Percentiles rank a stretch among this genome's conserved stretches.
Evolutionary conservation across 2,329 filamentous ascomycete genomes (phyloP).

Genomic region (Colletotrichum brevisporum): DNA sequence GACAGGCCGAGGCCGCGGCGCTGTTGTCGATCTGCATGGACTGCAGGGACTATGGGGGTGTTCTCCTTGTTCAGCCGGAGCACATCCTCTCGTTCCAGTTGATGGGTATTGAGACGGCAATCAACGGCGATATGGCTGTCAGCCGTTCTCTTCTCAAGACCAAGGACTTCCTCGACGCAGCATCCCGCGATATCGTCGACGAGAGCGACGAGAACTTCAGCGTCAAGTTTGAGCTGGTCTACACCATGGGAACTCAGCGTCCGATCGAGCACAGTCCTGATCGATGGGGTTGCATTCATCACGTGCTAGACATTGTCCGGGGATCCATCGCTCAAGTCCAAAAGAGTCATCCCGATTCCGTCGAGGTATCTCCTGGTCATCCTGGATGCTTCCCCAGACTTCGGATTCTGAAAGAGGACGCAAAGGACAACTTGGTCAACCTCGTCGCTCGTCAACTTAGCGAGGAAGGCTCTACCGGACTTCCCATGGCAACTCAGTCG

Average conservation of each 20-base stretch:
- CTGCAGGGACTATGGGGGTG: slow-evolving; percentile 65
- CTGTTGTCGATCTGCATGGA: slow-evolving; percentile 58
- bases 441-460: slow-evolving; percentile 58
- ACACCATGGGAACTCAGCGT: slow-evolving; percentile 70
- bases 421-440: slow-evolving; percentile 48
- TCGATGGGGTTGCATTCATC: slow-evolving; percentile 70
- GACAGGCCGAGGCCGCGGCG: slow-evolving; percentile 43
- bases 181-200: slow-evolving; percentile 71
- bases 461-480: slow-evolving; percentile 53
- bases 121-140: slow-evolving; percentile 47
- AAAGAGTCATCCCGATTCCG: slow-evolving; percentile 49
- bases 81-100: slow-evolving; percentile 75
- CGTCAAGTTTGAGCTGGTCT: slow-evolving; percentile 73
- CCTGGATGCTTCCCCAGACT: slow-evolving; percentile 61
- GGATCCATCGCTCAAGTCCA: slow-evolving; percentile 49
- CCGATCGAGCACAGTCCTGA: slow-evolving; percentile 66
- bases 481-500: slow-evolving; percentile 58
- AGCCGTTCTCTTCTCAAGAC: slow-evolving; percentile 54
- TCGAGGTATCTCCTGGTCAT: slow-evolving; percentile 56
- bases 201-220: slow-evolving; percentile 77
- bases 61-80: slow-evolving; percentile 75
- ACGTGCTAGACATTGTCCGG: slow-evolving; percentile 62
- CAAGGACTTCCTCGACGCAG: slow-evolving; percentile 60
- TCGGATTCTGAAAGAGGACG: slow-evolving; percentile 59
- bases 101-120: slow-evolving; percentile 67